phyloP scores from a whole-genome alignment of 2,329 filamentous ascomycete species.

The Clonostachys byssicola region DNA sequence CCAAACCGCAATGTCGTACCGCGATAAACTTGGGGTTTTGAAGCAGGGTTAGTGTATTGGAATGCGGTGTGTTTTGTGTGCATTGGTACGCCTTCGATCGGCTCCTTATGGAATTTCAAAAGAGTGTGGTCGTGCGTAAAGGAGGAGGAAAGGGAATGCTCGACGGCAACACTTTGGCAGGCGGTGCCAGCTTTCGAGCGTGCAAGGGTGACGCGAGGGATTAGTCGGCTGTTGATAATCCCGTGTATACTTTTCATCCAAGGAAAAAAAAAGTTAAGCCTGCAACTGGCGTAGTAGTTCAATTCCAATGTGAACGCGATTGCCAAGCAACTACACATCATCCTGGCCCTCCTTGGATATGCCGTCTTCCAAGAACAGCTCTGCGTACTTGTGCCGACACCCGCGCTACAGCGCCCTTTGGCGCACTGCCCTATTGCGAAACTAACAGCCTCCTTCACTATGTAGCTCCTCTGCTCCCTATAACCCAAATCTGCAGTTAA shows the following conservation, averaged over 20 bases:
- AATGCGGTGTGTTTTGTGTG: neutral
- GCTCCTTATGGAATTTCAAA: neutral
- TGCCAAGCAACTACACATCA: neutral
- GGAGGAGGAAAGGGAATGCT: neutral
- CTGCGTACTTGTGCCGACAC: too few species aligned
- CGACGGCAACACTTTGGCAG: neutral
- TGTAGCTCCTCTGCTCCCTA: too few species aligned
- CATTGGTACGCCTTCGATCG: too few species aligned
- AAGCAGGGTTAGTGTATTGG: neutral
- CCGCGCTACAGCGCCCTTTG: too few species aligned
- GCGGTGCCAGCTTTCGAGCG: neutral
- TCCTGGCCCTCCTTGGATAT: too few species aligned
- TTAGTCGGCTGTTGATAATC: constrained; percentile 1
- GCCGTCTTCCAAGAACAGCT: too few species aligned
- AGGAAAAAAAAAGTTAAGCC: neutral
- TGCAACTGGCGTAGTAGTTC: constrained; percentile 2
- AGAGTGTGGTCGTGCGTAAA: neutral
- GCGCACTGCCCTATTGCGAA: too few species aligned
- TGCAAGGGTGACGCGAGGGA: neutral
- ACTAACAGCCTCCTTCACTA: too few species aligned
- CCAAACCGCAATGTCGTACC: neutral
- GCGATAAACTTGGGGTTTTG: neutral
- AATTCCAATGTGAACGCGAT: neutral
- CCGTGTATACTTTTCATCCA: constrained; percentile 4
- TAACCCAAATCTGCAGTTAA: too few species aligned